Evolutionary conservation across 768 basidiomycete species (phyloP).

Genomic region (Mycena pura): DNA sequence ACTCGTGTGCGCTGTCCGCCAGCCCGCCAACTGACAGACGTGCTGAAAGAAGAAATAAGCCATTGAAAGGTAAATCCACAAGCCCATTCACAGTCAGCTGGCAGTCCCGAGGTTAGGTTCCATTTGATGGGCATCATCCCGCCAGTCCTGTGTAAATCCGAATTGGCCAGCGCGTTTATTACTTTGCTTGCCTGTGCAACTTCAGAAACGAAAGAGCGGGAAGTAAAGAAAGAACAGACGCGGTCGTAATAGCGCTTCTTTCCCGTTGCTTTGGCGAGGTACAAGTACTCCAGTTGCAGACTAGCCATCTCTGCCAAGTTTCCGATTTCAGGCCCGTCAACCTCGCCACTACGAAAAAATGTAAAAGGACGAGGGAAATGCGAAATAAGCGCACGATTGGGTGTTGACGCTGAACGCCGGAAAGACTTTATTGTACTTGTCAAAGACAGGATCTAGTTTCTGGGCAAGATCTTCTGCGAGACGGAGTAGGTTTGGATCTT

Average conservation of each 20-base stretch:
- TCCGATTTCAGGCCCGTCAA: conserved; percentile 43
- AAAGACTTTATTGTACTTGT: conserved; percentile 66
- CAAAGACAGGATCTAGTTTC: conserved; percentile 76
- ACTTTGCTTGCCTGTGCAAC: conserved; percentile 52
- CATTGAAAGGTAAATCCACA: background rate
- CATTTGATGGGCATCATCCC: conserved; percentile 73
- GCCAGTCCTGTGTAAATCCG: conserved; percentile 52
- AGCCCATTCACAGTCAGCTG: conserved; percentile 50
- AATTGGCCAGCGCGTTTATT: conserved; percentile 52
- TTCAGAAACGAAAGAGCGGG: background rate
- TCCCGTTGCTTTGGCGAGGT: conserved; percentile 80
- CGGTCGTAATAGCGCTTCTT: conserved; percentile 65
- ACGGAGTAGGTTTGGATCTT: conserved; percentile 63
- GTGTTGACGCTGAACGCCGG: conserved; percentile 77
- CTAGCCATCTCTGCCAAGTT: conserved; percentile 83
- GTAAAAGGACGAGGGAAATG: background rate
- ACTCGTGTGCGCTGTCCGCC: conserved; percentile 81
- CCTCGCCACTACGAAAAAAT: conserved; percentile 38
- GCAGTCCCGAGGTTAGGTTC: conserved; percentile 55
- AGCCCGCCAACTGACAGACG: conserved; percentile 67
- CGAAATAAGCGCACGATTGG: conserved; percentile 48
- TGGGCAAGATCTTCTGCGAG: conserved; percentile 82
- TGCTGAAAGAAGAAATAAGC: conserved; percentile 31
- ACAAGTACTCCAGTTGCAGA: conserved; percentile 85
- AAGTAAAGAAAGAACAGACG: conserved; percentile 41